These are phyloP conservation scores for Arthroderma sp. DNA, from an alignment of 2,329 filamentous ascomycete species.

Conservation along the genomic window DNA sequence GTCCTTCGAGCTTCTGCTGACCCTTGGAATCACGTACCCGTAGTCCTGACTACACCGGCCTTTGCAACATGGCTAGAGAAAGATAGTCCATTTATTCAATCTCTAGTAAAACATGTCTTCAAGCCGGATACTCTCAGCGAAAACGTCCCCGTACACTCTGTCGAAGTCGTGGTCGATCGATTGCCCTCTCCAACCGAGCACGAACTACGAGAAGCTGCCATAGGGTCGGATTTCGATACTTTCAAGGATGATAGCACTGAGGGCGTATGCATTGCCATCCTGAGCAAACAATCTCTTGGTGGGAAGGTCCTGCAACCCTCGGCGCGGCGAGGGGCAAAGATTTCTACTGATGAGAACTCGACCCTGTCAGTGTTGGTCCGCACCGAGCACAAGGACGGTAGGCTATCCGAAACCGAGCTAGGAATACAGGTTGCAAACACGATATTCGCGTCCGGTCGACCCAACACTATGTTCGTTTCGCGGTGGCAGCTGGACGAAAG, in stretches of 20 bases:
- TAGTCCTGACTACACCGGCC: slow-evolving; percentile 25
- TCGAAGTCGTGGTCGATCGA: slow-evolving; percentile 26
- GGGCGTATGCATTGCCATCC: too few relatives aligned
- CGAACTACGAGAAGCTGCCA: neutral
- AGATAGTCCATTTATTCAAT: slow-evolving; percentile 18
- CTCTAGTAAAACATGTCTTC: slow-evolving; percentile 20
- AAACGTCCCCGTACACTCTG: slow-evolving; percentile 13
- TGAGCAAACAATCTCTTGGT: neutral
- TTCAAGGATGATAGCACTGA: too few relatives aligned
- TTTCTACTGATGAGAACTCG: neutral
- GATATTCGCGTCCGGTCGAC: slow-evolving; percentile 29
- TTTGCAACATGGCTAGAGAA: slow-evolving; percentile 27
- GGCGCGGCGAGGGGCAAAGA: neutral
- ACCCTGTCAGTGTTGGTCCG: neutral
- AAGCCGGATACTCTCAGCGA: slow-evolving; percentile 8
- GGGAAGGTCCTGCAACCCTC: neutral
- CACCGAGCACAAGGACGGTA: too few relatives aligned
- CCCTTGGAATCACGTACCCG: slow-evolving; percentile 14
- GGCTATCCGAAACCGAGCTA: slow-evolving; percentile 14
- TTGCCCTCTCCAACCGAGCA: slow-evolving; percentile 15
- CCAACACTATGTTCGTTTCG: slow-evolving; percentile 26
- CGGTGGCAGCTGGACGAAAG: slow-evolving; percentile 20
- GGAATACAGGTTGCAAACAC: slow-evolving; percentile 31
- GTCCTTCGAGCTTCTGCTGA: slow-evolving; percentile 9
- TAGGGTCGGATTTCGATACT: too few relatives aligned